Evolutionary conservation across 768 basidiomycete genomes (phyloP).

Genomic region (Obba rivulosa): DNA sequence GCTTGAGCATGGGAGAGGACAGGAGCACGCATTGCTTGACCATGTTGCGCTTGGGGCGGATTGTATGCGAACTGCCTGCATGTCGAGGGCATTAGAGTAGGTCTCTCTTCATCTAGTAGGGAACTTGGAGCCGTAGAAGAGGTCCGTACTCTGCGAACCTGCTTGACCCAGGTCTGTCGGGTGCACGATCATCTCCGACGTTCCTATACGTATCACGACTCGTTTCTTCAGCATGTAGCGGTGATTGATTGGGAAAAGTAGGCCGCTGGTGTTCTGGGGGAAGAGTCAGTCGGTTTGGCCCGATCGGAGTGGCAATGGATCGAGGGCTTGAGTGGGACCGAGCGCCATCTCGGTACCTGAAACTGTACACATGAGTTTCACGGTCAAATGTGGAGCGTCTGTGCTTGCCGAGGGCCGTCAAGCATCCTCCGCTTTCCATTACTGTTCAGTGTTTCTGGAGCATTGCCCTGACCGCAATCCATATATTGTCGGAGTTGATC

Average conservation of each 20-base stretch:
- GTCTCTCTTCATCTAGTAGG: not conserved
- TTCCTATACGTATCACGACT: not conserved
- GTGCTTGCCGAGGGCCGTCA: constrained; percentile 34
- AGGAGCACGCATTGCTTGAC: constrained; percentile 24
- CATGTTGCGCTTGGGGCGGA: constrained; percentile 40
- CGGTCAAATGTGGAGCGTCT: no score
- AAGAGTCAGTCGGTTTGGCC: constrained; percentile 63
- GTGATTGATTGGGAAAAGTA: constrained; percentile 26
- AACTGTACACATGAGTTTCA: not conserved
- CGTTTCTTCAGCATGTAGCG: not conserved
- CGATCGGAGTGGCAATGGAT: constrained; percentile 48
- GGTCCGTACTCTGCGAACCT: constrained; percentile 41
- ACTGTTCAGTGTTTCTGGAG: constrained; percentile 38
- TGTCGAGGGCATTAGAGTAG: constrained; percentile 16
- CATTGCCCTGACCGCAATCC: constrained; percentile 26
- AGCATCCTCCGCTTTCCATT: constrained; percentile 65
- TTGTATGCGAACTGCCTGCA: constrained; percentile 65
- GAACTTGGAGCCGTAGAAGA: not conserved
- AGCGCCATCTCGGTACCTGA: constrained; percentile 11
- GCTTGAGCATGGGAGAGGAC: constrained; percentile 39
- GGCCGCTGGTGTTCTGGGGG: constrained; percentile 55
- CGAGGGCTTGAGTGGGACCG: constrained; percentile 53
- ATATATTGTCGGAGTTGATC: constrained; percentile 36
- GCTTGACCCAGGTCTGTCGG: constrained; percentile 44
- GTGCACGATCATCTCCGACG: not conserved